Percentiles rank a stretch among this genome's conserved stretches.
Evolutionary conservation across 2,329 filamentous ascomycete genomes (phyloP).

Genomic region (Fusarium metavorans): DNA sequence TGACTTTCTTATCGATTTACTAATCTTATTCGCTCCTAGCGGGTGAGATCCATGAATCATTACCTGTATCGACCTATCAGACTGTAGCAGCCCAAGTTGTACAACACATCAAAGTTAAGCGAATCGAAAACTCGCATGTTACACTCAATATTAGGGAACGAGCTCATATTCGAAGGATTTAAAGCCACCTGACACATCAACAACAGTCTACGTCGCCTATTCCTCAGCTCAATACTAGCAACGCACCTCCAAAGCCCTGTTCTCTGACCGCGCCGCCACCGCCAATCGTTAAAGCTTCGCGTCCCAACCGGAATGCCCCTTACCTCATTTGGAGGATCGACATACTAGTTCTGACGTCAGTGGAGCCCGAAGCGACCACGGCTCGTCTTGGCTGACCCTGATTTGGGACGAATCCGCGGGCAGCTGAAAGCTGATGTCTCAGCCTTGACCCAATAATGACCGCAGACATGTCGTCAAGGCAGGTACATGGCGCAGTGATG

Average conservation of each 20-base stretch:
- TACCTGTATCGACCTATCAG: not conserved
- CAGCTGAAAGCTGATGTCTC: not conserved
- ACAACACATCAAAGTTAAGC: not conserved
- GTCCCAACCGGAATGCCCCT: not conserved
- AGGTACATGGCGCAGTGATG: not conserved
- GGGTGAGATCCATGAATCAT: not conserved
- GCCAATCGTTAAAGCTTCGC: not conserved
- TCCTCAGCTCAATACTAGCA: not conserved
- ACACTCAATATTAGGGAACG: not conserved
- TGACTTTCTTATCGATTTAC: not conserved
- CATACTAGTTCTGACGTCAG: not conserved
- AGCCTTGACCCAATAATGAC: not conserved
- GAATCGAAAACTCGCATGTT: not conserved
- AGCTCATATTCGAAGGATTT: not conserved
- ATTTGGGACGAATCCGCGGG: not conserved
- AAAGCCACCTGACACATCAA: not conserved
- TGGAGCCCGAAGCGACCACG: not conserved
- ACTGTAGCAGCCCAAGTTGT: not conserved
- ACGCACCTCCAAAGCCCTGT: not conserved
- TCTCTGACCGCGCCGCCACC: not conserved
- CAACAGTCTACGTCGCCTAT: not conserved
- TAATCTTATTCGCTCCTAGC: not conserved
- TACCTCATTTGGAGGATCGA: not conserved
- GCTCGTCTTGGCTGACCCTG: not conserved
- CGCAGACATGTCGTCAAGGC: not conserved